Evolutionary conservation across 192 early-diverging fungal genomes (phyloP).

Genomic region (Mortierella antarctica): DNA sequence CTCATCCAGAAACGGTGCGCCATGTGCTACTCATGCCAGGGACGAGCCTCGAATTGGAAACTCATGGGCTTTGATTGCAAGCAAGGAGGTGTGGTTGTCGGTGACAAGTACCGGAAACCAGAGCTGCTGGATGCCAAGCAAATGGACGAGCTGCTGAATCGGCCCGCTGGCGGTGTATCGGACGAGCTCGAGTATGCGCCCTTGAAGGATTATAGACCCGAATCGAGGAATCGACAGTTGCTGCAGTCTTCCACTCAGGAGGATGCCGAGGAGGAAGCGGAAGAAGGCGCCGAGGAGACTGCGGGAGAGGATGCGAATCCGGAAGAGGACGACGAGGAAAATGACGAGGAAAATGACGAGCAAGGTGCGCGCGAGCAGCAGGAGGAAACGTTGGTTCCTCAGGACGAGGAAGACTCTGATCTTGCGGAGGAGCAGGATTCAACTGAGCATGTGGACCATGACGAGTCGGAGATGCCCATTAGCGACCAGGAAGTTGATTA

Average conservation of each 20-base stretch:
- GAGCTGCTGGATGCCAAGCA: constrained; percentile 46
- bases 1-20: constrained; percentile 58
- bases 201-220: constrained; percentile 36
- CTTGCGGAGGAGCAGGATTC: constrained; percentile 6
- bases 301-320: neutral
- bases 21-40: constrained; percentile 62
- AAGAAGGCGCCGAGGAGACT: constrained; percentile 2
- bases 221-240: constrained; percentile 24
- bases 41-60: constrained; percentile 62
- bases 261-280: neutral
- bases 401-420: constrained; percentile 10
- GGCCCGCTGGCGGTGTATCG: constrained; percentile 21
- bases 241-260: neutral
- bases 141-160: constrained; percentile 48
- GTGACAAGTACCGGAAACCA: constrained; percentile 50
- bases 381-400: neutral
- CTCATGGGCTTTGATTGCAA: constrained; percentile 66
- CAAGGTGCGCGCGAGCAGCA: neutral
- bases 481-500: constrained; percentile 37
- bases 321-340: constrained; percentile 2
- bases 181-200: constrained; percentile 9
- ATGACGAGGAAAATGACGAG: neutral
- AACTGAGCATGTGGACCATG: constrained; percentile 12
- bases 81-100: constrained; percentile 39
- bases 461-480: constrained; percentile 38